phyloP scores from a whole-genome alignment of 345 rosid genomes.

The Bruguiera gymnorhiza region DNA sequence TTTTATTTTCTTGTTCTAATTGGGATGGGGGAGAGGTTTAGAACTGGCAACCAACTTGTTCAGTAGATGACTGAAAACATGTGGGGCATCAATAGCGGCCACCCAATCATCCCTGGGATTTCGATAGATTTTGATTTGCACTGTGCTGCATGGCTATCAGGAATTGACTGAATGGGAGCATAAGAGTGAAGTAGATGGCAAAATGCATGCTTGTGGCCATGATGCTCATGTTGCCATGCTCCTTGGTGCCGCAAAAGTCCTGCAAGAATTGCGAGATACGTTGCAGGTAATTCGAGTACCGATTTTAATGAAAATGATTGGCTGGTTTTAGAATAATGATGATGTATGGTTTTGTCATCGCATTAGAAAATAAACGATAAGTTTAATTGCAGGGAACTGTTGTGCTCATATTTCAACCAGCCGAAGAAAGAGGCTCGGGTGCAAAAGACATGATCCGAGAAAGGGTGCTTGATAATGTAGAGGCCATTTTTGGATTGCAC shows the following conservation, averaged over 20 bases:
- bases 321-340: no score
- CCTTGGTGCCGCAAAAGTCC: conserved; percentile 61
- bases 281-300: conserved; percentile 29
- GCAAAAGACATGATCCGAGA: conserved; percentile 53
- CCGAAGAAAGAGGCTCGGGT: conserved; percentile 60
- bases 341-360: background rate
- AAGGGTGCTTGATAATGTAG: conserved; percentile 47
- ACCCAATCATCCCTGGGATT: background rate
- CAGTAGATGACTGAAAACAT: no score
- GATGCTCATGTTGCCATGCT: conserved; percentile 58
- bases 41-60: no score
- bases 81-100: background rate
- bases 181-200: conserved; percentile 44
- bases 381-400: conserved; percentile 49
- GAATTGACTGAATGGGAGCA: conserved; percentile 43
- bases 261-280: conserved; percentile 37
- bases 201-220: conserved; percentile 64
- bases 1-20: no score
- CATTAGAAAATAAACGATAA: background rate
- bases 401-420: conserved; percentile 62
- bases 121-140: background rate
- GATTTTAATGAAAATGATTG: no score
- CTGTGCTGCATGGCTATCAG: conserved; percentile 20
- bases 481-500: conserved; percentile 59
- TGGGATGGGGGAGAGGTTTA: no score